Evolutionary conservation across 768 basidiomycete species (phyloP), one percentile per base, ranked within the genome.

Genomic region (Dendrothele bispora): DNA sequence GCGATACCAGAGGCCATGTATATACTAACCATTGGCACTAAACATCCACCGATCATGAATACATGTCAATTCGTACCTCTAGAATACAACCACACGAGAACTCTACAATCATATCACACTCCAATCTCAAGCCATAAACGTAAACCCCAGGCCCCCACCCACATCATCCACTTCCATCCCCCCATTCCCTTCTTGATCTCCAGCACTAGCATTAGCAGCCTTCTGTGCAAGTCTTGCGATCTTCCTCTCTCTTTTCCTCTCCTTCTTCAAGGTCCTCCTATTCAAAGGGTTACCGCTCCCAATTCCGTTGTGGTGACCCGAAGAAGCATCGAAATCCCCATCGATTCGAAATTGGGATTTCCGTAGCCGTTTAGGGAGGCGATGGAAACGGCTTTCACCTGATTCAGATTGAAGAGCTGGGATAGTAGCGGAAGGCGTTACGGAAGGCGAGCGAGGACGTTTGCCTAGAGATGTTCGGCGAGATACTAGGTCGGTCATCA

Each of bases 201-300:
- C n/a, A n/a, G n/a, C 15, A 51, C 41, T 41, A 43, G 43, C 29
- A 12, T 14, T 44, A 25, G 35, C 26, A 7, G 39, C 56, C 41
- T 56, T 62, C 20, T 65, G 64, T 28, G 54, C 61, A 20, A 66
- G 64, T 29, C 70, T 70, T 32, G 72, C 74, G 4, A 77, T 75
- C 60, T 80, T 81, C 56, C 80, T 71, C 29, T 77, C 79, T 54
- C 71, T 70, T 70, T 87, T 89, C 39, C 79, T 77, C 37, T 82
- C 84, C 58, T 68, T 75, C 68, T 87, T 88, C 56, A 88, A 55
- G 54, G 72, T 67, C 56, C 70, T 75, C 51, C 86, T 67, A 46
- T 72, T 80, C 51, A 89, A 53, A 12, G 86, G 84, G 60, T 86
- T 86, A 46, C 75, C 68, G 49, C 61, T 58, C 11, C 74, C 75